A percentile compares a stretch with the other conserved stretches of the same genome.
Evolutionary conservation across 1,139 yeast species (phyloP).

Genomic region (Saccharomyces hybrid): DNA sequence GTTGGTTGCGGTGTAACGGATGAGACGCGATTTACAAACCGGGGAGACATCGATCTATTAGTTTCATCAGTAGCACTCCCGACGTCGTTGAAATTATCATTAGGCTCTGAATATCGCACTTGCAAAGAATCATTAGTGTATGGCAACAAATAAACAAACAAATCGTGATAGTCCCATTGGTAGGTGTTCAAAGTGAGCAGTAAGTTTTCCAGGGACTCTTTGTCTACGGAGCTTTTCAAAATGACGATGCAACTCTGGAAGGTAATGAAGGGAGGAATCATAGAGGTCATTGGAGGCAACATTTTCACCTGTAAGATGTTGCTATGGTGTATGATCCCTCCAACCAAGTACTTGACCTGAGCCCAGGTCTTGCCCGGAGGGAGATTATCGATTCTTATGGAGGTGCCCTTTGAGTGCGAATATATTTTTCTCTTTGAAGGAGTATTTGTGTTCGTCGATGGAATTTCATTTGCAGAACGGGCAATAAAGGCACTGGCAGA

Average conservation of each 20-base stretch:
- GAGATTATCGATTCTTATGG: constrained; percentile 26
- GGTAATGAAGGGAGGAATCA: constrained; percentile 27
- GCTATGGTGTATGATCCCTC: constrained; percentile 28
- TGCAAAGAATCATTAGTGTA: not conserved
- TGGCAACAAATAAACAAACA: constrained; percentile 24
- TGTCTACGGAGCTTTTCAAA: constrained; percentile 15
- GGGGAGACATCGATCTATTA: not conserved
- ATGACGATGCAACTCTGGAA: constrained; percentile 27
- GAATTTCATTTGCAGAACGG: not conserved
- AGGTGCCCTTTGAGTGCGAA: constrained; percentile 6
- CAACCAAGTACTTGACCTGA: constrained; percentile 28
- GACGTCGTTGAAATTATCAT: not conserved
- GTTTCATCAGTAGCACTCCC: not conserved
- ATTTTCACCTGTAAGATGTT: constrained; percentile 26
- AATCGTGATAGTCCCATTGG: constrained; percentile 29
- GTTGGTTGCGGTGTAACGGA: not conserved
- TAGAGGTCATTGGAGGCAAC: constrained; percentile 28
- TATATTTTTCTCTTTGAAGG: constrained; percentile 1
- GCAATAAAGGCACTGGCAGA: not conserved
- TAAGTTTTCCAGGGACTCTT: constrained; percentile 20
- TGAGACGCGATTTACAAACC: not conserved
- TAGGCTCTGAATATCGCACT: not conserved
- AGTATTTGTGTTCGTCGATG: not conserved
- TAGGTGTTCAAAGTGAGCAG: constrained; percentile 25
- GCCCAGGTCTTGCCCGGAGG: constrained; percentile 32